Base-by-base conservation (phyloP, 192 early-diverging fungal species). In the Chytriomyces confervae region DNA sequence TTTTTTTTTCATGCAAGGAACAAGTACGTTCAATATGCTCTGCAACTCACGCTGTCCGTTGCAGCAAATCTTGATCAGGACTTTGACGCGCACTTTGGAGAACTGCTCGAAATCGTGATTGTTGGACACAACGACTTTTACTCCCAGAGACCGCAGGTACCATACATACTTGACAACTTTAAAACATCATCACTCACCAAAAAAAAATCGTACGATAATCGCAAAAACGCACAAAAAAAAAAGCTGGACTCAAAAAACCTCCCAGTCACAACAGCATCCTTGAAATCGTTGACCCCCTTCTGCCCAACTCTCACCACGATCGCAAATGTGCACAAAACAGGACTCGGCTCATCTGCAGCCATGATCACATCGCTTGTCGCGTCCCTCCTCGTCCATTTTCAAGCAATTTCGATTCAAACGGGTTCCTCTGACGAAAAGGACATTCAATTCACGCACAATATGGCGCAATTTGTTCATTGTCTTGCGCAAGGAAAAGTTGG, bases 401-500 rank as follows among this genome's bases (percentile, higher is more conserved):
- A 85, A 9, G 86, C 87, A 0, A 78, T 89, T 27, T 7, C 65
- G 13, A 57, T 44, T 65, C 7, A 60, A 20, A 75, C 10, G 6
- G 66, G 64, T 2, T 16, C 44, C 36, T 27, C 24, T 27, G 4
- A 36, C 36, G 36, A 36, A 36, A 57, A 64, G 3, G 86, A 87
- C 79, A 51, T 79, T 66, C 72, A 73, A 18, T 84, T 95, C 23
- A 87, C 96, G 7, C 95, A 99, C 83, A 95, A 95, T 72, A 68
- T 92, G 3, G 93, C 98, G 0, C 98, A 99, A 84, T 90, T 92
- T 72, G 88, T 91, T 13, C 98, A 99, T 85, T 97, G 98, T 76
- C 81, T 95, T 29, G 97, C 98, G n/a, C 98, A 99, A 77, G 98
- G 98, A 62, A 99, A 99, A 79, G 91, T 99, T 57, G 98, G 98